Conservation (phyloP, 2,329 filamentous ascomycete genomes). For the Sporothrix euskadiensis region DNA sequence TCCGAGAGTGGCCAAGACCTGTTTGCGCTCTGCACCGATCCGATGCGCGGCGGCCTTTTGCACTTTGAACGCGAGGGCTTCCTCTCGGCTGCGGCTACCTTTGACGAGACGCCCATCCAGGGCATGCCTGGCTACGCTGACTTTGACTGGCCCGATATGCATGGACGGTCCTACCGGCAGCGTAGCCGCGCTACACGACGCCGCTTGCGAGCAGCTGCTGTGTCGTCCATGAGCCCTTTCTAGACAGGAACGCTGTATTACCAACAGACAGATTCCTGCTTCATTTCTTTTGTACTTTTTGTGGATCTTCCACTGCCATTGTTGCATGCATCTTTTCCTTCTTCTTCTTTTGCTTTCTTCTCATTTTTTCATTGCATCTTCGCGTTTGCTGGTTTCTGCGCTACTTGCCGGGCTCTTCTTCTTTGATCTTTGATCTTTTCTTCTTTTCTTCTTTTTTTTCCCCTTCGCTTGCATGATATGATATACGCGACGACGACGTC, state of each 20-base stretch:
- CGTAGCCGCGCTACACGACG: not conserved
- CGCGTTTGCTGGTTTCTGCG: not conserved
- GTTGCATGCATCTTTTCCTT: not conserved
- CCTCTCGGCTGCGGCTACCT: conserved; percentile 40
- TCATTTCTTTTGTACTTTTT: not conserved
- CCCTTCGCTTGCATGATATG: not conserved
- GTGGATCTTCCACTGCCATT: not conserved
- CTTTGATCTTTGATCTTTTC: too few relatives aligned
- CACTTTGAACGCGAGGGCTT: conserved; percentile 56
- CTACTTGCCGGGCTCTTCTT: not conserved
- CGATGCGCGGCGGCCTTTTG: conserved; percentile 64
- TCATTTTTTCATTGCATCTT: not conserved
- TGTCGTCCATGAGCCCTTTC: not conserved
- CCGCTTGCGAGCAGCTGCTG: not conserved
- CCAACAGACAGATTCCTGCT: not conserved
- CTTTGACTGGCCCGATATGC: conserved; percentile 11
- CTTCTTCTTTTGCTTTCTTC: not conserved
- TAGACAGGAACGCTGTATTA: not conserved
- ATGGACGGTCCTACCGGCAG: not conserved
- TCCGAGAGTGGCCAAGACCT: conserved; percentile 67
- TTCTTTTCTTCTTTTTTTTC: not conserved
- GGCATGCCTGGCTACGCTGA: not conserved
- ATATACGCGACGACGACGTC: not conserved
- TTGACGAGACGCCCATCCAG: conserved; percentile 17
- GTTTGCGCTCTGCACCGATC: conserved; percentile 68